A percentile compares a stretch with the other conserved stretches of the same genome.
phyloP scores from a whole-genome alignment of 768 basidiomycete species.

The Podaxis sp. region DNA sequence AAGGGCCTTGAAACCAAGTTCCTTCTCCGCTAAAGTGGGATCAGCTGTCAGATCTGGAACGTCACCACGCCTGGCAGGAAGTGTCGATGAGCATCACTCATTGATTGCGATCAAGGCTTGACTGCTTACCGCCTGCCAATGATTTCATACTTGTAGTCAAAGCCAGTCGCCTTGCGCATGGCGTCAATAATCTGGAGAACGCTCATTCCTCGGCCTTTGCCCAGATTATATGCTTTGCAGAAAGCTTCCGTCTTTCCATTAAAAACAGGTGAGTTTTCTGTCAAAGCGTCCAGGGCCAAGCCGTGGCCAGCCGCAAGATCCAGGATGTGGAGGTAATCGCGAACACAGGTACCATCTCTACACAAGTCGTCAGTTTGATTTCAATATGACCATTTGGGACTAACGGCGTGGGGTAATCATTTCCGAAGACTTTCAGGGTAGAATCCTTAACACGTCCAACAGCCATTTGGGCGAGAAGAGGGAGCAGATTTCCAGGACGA shows the following conservation, averaged over 20 bases:
- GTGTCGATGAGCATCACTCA: conserved; percentile 15
- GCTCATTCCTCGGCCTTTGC: conserved; percentile 88
- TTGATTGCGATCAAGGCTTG: background rate
- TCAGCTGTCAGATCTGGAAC: conserved; percentile 97
- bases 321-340: conserved; percentile 91
- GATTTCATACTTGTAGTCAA: conserved; percentile 85
- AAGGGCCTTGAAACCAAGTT: conserved; percentile 88
- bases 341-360: conserved; percentile 96
- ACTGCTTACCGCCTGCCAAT: conserved; percentile 80
- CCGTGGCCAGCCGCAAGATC: conserved; percentile 95
- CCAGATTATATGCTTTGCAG: conserved; percentile 96
- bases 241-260: conserved; percentile 52
- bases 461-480: conserved; percentile 93
- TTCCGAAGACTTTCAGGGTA: conserved; percentile 85
- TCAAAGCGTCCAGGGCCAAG: conserved; percentile 84
- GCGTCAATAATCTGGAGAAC: conserved; percentile 94
- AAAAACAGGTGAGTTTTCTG: conserved; percentile 59
- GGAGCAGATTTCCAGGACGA: conserved; percentile 91
- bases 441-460: conserved; percentile 77
- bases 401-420: conserved; percentile 94
- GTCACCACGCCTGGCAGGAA: conserved; percentile 73
- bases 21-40: conserved; percentile 85
- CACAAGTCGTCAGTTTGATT: conserved; percentile 8
- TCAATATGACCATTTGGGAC: conserved; percentile 23
- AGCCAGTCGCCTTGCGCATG: conserved; percentile 89